Evolutionary conservation across 371 early-diverging fungal species (phyloP).

Genomic region (Vavraia culicis): DNA sequence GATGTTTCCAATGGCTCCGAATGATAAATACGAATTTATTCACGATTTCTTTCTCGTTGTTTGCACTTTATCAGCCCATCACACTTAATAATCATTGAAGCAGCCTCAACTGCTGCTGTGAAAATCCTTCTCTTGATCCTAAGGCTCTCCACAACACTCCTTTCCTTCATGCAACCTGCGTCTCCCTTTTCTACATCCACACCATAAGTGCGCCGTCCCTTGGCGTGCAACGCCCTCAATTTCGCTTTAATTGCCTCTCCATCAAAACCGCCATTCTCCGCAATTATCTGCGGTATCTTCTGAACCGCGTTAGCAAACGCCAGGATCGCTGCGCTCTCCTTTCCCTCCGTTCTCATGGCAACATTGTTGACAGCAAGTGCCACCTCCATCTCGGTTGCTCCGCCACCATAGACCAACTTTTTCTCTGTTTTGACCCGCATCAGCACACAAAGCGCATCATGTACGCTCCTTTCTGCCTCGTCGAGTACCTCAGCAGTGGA

Average conservation of each 20-base stretch:
- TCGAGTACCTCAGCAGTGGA: conserved; percentile 83
- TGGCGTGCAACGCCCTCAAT: conserved; percentile 69
- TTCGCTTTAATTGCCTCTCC: conserved; percentile 61
- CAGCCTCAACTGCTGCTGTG: conserved; percentile 79
- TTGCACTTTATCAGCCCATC: conserved; percentile 89
- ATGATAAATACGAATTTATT: too few relatives aligned
- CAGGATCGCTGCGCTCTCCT: conserved; percentile 81
- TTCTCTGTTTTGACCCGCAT: conserved; percentile 66
- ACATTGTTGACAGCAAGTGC: conserved; percentile 72
- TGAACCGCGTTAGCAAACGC: conserved; percentile 79
- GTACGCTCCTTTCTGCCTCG: conserved; percentile 92
- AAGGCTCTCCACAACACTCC: conserved; percentile 82
- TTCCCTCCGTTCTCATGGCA: conserved; percentile 68
- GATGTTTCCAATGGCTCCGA: too few relatives aligned
- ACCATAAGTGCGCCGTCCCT: conserved; percentile 56
- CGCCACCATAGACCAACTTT: conserved; percentile 84
- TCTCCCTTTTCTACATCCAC: conserved; percentile 49
- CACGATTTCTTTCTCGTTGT: conserved; percentile 49
- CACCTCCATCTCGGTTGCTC: conserved; percentile 65
- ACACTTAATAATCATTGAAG: conserved; percentile 91
- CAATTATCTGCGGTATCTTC: conserved; percentile 79
- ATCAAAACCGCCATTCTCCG: conserved; percentile 90
- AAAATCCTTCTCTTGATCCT: conserved; percentile 88
- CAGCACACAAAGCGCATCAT: conserved; percentile 88
- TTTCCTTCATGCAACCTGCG: conserved; percentile 58